Percentiles rank a stretch among this genome's conserved stretches.
These are phyloP conservation scores for Polyporus tsugae DNA, from an alignment of 1,284 basidiomycete genomes.

Conservation along the genomic window DNA sequence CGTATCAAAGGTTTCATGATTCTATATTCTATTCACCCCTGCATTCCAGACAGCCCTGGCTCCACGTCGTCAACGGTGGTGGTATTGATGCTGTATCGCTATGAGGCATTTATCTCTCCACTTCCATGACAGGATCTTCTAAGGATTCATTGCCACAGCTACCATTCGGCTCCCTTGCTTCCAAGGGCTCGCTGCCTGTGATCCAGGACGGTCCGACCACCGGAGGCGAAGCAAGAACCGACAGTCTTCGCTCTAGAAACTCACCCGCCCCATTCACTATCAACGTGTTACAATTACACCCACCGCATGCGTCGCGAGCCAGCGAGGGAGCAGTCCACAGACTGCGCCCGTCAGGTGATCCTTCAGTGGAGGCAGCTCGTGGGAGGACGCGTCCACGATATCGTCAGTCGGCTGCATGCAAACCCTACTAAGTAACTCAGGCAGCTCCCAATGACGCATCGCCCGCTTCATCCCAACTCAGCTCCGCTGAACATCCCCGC, in stretches of 20 bases:
- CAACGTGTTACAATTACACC: not conserved
- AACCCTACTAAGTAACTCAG: not conserved
- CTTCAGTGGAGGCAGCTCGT: not conserved
- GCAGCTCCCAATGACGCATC: conserved; percentile 2
- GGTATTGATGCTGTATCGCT: not conserved
- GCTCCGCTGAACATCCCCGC: not conserved
- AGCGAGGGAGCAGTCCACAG: not conserved
- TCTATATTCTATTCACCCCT: not conserved
- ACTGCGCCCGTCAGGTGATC: not conserved
- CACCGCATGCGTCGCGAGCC: not conserved
- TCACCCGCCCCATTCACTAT: not conserved
- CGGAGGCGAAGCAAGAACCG: not conserved
- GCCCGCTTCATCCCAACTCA: not conserved
- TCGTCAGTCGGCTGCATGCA: not conserved
- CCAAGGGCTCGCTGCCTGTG: not conserved
- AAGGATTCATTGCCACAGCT: not conserved
- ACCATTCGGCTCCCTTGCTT: conserved; percentile 6
- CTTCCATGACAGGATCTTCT: not conserved
- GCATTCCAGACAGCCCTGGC: not conserved
- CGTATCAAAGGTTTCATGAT: not conserved
- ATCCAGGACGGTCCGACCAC: conserved; percentile 3
- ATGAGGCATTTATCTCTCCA: not conserved
- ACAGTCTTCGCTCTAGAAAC: not conserved
- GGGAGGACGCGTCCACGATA: not conserved
- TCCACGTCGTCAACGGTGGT: not conserved